Conservation (phyloP, 2,329 filamentous ascomycete genomes). For the Talaromyces marneffei region DNA sequence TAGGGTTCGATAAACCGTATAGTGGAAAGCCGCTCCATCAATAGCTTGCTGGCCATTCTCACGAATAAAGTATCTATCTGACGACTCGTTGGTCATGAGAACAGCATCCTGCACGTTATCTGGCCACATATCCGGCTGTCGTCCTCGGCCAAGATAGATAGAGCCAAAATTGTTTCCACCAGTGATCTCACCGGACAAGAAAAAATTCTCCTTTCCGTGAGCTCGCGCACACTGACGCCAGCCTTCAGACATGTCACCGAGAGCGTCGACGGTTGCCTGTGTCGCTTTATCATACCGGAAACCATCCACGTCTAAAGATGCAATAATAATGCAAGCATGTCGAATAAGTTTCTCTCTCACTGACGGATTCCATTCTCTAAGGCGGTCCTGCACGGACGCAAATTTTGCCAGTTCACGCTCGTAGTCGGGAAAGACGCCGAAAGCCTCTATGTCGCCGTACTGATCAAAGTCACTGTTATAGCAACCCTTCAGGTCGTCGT, state of each 20-base stretch:
- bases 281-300: constrained; percentile 63
- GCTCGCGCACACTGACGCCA: constrained; percentile 53
- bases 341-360: constrained; percentile 54
- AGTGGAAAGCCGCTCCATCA: constrained; percentile 58
- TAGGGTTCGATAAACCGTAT: constrained; percentile 58
- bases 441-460: constrained; percentile 59
- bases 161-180: constrained; percentile 56
- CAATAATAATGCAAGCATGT: constrained; percentile 59
- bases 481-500: constrained; percentile 48
- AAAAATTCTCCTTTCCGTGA: constrained; percentile 59
- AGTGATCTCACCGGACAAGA: constrained; percentile 59
- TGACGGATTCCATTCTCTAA: constrained; percentile 58
- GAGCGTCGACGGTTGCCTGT: constrained; percentile 57
- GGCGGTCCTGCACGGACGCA: constrained; percentile 60
- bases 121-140: constrained; percentile 51
- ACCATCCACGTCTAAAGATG: constrained; percentile 60
- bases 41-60: constrained; percentile 49
- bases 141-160: constrained; percentile 58
- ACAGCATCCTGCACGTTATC: constrained; percentile 46
- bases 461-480: constrained; percentile 61
- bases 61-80: constrained; percentile 48
- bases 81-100: constrained; percentile 40
- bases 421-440: constrained; percentile 59
- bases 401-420: constrained; percentile 61
- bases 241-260: constrained; percentile 52